A percentile compares a stretch with the other conserved stretches of the same genome.
Evolutionary conservation across 176 grass and related monocot genomes (phyloP).

Genomic region (Carex kokanica): DNA sequence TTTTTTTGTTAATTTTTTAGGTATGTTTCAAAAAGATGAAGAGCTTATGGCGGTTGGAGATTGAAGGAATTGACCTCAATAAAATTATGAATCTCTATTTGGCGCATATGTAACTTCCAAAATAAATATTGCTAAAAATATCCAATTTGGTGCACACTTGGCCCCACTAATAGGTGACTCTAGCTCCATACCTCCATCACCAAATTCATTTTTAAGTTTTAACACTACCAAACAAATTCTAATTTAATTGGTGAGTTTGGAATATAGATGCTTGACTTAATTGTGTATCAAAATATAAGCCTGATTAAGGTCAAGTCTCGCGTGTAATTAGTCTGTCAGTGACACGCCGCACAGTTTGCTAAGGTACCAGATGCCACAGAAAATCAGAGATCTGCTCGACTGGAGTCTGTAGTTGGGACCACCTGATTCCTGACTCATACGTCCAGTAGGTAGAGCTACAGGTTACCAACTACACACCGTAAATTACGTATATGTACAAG

Average conservation of each 20-base stretch:
- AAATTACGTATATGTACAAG: background rate
- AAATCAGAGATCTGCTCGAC: background rate
- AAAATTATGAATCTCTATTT: background rate
- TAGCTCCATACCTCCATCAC: background rate
- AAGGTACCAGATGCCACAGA: background rate
- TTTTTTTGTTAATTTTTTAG: background rate
- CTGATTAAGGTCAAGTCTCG: background rate
- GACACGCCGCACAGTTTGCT: background rate
- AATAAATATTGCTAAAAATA: background rate
- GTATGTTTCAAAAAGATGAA: background rate
- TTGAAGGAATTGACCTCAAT: background rate
- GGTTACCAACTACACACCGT: background rate
- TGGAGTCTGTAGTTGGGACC: background rate
- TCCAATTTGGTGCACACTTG: background rate
- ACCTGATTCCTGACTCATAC: slow-evolving; percentile 4
- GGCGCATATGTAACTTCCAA: background rate
- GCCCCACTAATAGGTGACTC: background rate
- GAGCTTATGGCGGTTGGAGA: background rate
- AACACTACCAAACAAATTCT: background rate
- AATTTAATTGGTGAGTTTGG: background rate
- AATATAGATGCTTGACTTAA: background rate
- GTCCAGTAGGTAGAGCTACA: slow-evolving; percentile 2
- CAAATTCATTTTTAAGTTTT: too few species aligned
- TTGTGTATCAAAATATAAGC: too few species aligned
- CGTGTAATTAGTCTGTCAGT: background rate